Evolutionary conservation across 2,329 filamentous ascomycete genomes (phyloP).

Genomic region (Trichoderma brevicompactum): DNA sequence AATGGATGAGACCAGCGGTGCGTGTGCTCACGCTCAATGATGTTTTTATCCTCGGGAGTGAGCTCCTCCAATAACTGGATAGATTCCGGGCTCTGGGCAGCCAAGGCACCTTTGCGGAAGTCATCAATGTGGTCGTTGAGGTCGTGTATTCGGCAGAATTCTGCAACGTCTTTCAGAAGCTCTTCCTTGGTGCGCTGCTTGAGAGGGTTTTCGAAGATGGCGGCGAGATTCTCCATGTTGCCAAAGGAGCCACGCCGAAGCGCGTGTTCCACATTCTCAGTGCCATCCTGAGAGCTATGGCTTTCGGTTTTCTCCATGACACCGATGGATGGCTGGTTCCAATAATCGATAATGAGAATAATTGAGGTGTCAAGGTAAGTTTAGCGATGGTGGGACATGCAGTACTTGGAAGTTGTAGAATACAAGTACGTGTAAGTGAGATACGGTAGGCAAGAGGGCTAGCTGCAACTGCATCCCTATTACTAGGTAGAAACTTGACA

Average conservation of each 20-base stretch:
- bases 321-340: not conserved
- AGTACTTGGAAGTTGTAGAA: not conserved
- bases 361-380: not conserved
- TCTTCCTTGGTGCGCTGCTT: conserved; percentile 28
- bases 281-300: conserved; percentile 18
- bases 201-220: conserved; percentile 31
- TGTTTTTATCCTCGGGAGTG: conserved; percentile 42
- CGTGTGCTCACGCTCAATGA: conserved; percentile 52
- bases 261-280: conserved; percentile 25
- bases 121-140: conserved; percentile 54
- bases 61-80: conserved; percentile 40
- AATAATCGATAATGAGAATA: not conserved
- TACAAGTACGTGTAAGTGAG: conserved; percentile 11
- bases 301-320: conserved; percentile 21
- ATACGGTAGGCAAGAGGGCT: not conserved
- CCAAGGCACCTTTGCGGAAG: conserved; percentile 45
- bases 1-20: conserved; percentile 62
- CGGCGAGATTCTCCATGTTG: conserved; percentile 28
- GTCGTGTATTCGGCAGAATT: conserved; percentile 39
- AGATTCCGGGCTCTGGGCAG: conserved; percentile 39
- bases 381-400: not conserved
- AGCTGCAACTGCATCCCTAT: not conserved
- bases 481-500: no score
- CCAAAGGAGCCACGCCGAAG: conserved; percentile 27
- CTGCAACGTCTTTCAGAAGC: conserved; percentile 27